Evolutionary conservation across 495 filamentous ascomycete genomes (phyloP), one percentile per base, ranked within the genome.

Genomic region (Xylaria nigripes): DNA sequence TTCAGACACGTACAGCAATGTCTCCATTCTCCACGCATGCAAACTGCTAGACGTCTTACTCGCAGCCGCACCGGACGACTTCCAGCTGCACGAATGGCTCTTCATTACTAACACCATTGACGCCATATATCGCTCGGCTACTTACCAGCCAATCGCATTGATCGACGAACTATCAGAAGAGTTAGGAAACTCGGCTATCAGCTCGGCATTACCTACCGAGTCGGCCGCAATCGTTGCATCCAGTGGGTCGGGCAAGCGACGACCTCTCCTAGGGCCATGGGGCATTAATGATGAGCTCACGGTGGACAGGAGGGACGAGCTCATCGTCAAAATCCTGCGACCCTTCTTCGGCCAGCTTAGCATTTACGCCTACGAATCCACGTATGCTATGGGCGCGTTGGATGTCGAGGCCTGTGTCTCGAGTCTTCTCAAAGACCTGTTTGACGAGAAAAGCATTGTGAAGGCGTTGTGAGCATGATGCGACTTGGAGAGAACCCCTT

Each of bases 81-180:
- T 96, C 68, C 93, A 97, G 66, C 76, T 95, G 36, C 80, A 90
- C 50, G 89, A 96, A 72, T 99, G 93, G 93, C 79, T 97, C 16
- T 99, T 94, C 68, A 82, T 97, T 22, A 92, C 90, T 5, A 94
- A 99, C 65, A 96, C 91, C 32, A 91, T 96, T 59, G 93, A 99
- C 64, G 90, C 94, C 1, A 89, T 97, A 21, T 97, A 97, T 63
- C 82, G 86, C 15, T 85, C 90, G 1, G 68, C 80, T n/a, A 71
- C 76, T 46, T 86, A 84, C 72, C 77, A 82, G 50, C 81, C 91
- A 1, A 74, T 85, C 3, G 89, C 90, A 1, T 76, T 97, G 10
- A 85, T 86, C 16, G 93, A 98, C 58, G 88, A 92, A 61, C 72
- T 98, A 7, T 86, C 87, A 0, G 88, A 93, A 59, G 85, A 82